Percentiles rank a stretch among this genome's conserved stretches.
Evolutionary conservation across 805 yeast genomes (phyloP).

Genomic region (Lipomyces yamadae): DNA sequence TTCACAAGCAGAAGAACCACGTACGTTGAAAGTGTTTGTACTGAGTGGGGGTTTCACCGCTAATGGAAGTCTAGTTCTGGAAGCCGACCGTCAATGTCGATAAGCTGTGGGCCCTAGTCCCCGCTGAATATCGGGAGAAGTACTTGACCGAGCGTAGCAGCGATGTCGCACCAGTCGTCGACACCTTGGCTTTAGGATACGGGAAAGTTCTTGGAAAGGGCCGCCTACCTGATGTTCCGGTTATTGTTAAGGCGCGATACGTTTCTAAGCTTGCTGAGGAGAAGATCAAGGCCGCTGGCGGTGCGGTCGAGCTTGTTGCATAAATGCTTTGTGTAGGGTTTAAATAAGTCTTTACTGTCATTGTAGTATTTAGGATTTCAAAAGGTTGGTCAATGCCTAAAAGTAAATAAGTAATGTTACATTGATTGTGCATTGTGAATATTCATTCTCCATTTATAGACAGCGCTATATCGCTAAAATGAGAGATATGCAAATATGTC

Average conservation of each 20-base stretch:
- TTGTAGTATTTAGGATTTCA: slow-evolving; percentile 26
- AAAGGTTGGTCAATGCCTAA: slow-evolving; percentile 29
- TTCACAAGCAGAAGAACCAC: slow-evolving; percentile 42
- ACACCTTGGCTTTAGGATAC: slow-evolving; percentile 99
- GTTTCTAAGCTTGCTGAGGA: slow-evolving; percentile 99
- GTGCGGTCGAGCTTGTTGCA: slow-evolving; percentile 99
- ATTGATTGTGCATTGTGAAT: neutral
- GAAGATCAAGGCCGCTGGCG: slow-evolving; percentile 99
- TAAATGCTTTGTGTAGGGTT: slow-evolving; percentile 51
- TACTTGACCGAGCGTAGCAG: slow-evolving; percentile 82
- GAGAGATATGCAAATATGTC: neutral
- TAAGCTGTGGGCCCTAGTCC: slow-evolving; percentile 97
- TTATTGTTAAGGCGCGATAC: slow-evolving; percentile 98
- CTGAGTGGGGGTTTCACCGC: neutral
- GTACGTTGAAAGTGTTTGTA: slow-evolving; percentile 23
- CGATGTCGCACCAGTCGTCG: slow-evolving; percentile 97
- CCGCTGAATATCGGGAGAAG: slow-evolving; percentile 91
- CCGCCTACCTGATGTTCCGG: slow-evolving; percentile 96
- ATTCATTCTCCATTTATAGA: neutral
- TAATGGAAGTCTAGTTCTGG: slow-evolving; percentile 55
- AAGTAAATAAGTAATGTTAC: slow-evolving; percentile 28
- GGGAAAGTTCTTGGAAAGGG: slow-evolving; percentile 99
- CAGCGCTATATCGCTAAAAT: neutral
- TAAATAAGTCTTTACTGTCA: neutral
- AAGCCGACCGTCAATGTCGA: slow-evolving; percentile 97